These are phyloP conservation scores for Chalciporus chontae DNA, from an alignment of 768 basidiomycete genomes.

Conservation along the genomic window DNA sequence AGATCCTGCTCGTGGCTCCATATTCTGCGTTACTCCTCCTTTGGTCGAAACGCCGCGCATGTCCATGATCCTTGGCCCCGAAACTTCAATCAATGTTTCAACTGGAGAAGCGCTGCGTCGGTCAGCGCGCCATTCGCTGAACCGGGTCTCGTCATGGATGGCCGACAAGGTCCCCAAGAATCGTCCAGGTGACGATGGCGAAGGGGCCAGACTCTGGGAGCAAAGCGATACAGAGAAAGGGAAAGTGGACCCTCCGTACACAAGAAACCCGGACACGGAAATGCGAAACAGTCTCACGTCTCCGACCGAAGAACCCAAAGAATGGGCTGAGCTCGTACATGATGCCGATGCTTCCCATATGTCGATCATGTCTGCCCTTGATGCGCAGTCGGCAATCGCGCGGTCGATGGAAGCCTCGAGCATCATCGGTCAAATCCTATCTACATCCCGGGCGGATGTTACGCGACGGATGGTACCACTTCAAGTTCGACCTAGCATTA, in stretches of 20 bases:
- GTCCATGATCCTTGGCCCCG: slow-evolving; percentile 12
- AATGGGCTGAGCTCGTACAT: slow-evolving; percentile 2
- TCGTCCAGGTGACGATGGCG: slow-evolving; percentile 20
- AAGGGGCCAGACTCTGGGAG: slow-evolving; percentile 31
- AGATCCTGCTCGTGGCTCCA: slow-evolving; percentile 23
- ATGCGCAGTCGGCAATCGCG: slow-evolving; percentile 7
- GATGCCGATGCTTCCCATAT: slow-evolving; percentile 5
- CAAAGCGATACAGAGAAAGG: slow-evolving; percentile 32
- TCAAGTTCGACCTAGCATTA: neutral
- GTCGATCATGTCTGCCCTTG: slow-evolving; percentile 2
- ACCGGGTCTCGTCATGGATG: slow-evolving; percentile 40
- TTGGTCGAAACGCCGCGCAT: slow-evolving; percentile 24
- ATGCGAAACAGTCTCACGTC: slow-evolving; percentile 3
- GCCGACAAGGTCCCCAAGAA: slow-evolving; percentile 27
- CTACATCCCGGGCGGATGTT: slow-evolving; percentile 1
- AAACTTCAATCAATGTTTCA: slow-evolving; percentile 5
- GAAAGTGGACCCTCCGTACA: slow-evolving; percentile 9
- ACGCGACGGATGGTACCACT: neutral
- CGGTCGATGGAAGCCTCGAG: slow-evolving; percentile 7
- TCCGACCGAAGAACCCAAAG: slow-evolving; percentile 6
- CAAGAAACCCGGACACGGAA: neutral
- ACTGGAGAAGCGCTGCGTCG: slow-evolving; percentile 13
- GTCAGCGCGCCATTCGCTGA: slow-evolving; percentile 21
- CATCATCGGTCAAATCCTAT: slow-evolving; percentile 2
- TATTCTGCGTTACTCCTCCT: slow-evolving; percentile 23